phyloP scores from a whole-genome alignment of 208 protist genomes.

The Wallacemonas sp. region DNA sequence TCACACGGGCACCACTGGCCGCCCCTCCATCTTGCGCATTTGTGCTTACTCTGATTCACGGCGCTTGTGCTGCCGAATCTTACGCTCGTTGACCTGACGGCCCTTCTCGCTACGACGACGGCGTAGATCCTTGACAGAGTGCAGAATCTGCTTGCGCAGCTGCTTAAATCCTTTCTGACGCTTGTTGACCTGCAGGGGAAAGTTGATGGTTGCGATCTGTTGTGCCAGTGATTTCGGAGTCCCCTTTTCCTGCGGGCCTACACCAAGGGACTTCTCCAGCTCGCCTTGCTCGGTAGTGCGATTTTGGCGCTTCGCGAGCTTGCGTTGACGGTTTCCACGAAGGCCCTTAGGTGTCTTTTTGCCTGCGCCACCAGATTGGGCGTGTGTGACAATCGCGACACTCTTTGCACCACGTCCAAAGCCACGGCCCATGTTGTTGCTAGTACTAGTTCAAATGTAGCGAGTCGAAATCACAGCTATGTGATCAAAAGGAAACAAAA shows the following conservation, averaged over 20 bases:
- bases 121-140: conserved; percentile 65
- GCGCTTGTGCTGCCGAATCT: conserved; percentile 11
- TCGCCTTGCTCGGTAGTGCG: conserved; percentile 47
- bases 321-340: conserved; percentile 63
- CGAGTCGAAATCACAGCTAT: too few species aligned
- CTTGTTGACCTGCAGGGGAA: conserved; percentile 75
- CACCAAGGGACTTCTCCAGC: conserved; percentile 70
- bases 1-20: too few species aligned
- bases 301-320: conserved; percentile 50
- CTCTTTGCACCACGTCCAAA: conserved; percentile 87
- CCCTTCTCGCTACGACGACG: conserved; percentile 48
- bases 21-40: too few species aligned
- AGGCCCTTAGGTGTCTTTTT: conserved; percentile 84
- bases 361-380: conserved; percentile 53
- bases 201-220: conserved; percentile 76
- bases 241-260: conserved; percentile 29
- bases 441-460: too few species aligned
- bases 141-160: conserved; percentile 76
- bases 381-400: conserved; percentile 83
- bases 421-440: conserved; percentile 61
- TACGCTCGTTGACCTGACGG: conserved; percentile 3
- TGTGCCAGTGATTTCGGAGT: conserved; percentile 63
- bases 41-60: background rate
- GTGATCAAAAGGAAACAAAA: too few species aligned
- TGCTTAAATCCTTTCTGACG: conserved; percentile 72